Percentiles rank a stretch among this genome's conserved stretches.
Conservation (phyloP, 371 early-diverging fungal species). For the Synchytrium microbalum region DNA sequence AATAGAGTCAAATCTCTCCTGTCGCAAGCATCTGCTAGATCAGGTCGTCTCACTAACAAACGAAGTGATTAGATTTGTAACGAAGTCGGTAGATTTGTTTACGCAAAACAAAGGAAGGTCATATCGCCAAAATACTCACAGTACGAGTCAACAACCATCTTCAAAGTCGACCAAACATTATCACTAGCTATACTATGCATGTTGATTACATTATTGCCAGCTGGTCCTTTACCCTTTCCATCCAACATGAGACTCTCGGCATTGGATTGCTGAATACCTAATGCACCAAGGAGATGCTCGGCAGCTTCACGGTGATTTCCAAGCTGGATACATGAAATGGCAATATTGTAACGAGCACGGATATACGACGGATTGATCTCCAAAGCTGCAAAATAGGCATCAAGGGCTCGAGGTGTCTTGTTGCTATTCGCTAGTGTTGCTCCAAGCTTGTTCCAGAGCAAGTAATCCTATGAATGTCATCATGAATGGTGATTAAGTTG, state of each 20-base stretch:
- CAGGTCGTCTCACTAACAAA: constrained; percentile 54
- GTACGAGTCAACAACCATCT: constrained; percentile 60
- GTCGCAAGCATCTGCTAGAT: constrained; percentile 62
- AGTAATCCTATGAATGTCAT: constrained; percentile 61
- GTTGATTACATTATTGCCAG: constrained; percentile 23
- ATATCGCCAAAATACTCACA: constrained; percentile 36
- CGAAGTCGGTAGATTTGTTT: constrained; percentile 5
- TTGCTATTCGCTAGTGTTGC: constrained; percentile 90
- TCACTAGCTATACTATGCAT: constrained; percentile 50
- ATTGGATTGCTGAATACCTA: constrained; percentile 63
- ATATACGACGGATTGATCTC: constrained; percentile 90
- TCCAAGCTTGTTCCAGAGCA: constrained; percentile 91
- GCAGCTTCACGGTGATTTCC: constrained; percentile 84
- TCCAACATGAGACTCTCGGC: constrained; percentile 16
- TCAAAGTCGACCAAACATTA: constrained; percentile 81
- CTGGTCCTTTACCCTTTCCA: constrained; percentile 19
- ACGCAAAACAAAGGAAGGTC: constrained; percentile 18
- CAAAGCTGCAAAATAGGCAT: constrained; percentile 86
- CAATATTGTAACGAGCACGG: constrained; percentile 91
- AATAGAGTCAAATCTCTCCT: constrained; percentile 64
- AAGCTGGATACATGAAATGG: constrained; percentile 84
- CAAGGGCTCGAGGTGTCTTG: constrained; percentile 68
- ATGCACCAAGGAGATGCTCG: constrained; percentile 78
- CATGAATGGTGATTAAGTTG: no score
- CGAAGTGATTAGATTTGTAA: neutral